Evolutionary conservation across 2,329 filamentous ascomycete genomes (phyloP).

Genomic region (Verticillium zaregamsianum): DNA sequence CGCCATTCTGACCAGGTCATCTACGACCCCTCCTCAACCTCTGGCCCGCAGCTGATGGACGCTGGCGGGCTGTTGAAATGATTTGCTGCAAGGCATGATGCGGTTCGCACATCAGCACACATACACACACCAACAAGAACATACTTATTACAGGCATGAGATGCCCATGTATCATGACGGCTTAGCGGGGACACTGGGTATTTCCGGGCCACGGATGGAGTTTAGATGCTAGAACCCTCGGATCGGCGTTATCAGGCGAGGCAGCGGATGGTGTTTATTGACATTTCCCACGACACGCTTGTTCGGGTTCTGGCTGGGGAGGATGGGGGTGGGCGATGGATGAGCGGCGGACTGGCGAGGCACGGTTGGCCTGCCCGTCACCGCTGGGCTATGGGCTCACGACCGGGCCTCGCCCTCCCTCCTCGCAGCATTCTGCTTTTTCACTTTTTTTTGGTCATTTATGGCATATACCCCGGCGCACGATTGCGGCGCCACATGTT

Average conservation of each 20-base stretch:
- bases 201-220: slow-evolving; percentile 2
- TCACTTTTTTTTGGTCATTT: slow-evolving; percentile 1
- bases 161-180: slow-evolving; percentile 8
- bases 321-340: background rate
- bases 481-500: slow-evolving; percentile 9
- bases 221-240: slow-evolving; percentile 7
- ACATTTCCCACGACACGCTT: background rate
- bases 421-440: background rate
- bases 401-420: background rate
- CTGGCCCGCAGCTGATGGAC: slow-evolving; percentile 31
- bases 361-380: background rate
- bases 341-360: background rate
- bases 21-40: slow-evolving; percentile 23
- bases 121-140: background rate
- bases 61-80: slow-evolving; percentile 32
- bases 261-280: background rate
- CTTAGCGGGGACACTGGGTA: background rate
- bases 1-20: slow-evolving; percentile 24
- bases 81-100: slow-evolving; percentile 10
- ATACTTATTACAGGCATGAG: background rate
- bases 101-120: background rate
- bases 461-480: slow-evolving; percentile 13
- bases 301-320: background rate
- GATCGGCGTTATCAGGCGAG: slow-evolving; percentile 5
- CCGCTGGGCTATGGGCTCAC: background rate